These are phyloP conservation scores for Magnaporthiopsis poae DNA, from an alignment of 2,329 filamentous ascomycete species.

Conservation along the genomic window DNA sequence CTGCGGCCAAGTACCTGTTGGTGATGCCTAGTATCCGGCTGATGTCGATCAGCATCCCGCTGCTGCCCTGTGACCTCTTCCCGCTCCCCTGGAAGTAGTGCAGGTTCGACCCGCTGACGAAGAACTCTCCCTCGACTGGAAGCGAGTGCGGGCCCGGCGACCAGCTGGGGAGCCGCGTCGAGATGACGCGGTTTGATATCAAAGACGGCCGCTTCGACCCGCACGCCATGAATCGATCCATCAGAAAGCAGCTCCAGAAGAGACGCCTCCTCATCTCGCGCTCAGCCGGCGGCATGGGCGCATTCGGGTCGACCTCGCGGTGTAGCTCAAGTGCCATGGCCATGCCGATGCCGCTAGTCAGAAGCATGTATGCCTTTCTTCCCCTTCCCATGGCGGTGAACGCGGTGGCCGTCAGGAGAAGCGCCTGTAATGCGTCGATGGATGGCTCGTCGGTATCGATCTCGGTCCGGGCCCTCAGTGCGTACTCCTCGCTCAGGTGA, in stretches of 20 bases:
- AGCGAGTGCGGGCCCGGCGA: conserved; percentile 50
- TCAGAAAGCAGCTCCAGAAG: conserved; percentile 81
- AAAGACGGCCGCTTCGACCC: conserved; percentile 76
- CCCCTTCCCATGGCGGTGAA: conserved; percentile 70
- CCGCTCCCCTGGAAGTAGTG: conserved; percentile 60
- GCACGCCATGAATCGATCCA: conserved; percentile 73
- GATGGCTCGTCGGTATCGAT: conserved; percentile 74
- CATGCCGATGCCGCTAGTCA: conserved; percentile 73
- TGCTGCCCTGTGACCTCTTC: conserved; percentile 64
- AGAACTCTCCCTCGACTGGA: conserved; percentile 67
- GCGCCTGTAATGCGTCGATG: conserved; percentile 65
- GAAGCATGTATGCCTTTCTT: conserved; percentile 77
- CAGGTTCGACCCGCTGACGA: conserved; percentile 67
- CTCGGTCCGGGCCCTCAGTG: conserved; percentile 55
- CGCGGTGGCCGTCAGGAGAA: conserved; percentile 65
- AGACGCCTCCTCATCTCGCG: conserved; percentile 68
- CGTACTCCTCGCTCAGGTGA: conserved; percentile 62
- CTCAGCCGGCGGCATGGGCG: conserved; percentile 55
- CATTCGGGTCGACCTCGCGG: conserved; percentile 57
- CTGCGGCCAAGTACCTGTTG: conserved; percentile 73
- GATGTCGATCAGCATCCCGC: conserved; percentile 75
- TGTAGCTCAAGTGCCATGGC: conserved; percentile 72
- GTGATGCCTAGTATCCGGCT: conserved; percentile 72
- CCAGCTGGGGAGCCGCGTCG: conserved; percentile 68
- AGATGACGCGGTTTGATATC: conserved; percentile 65